A percentile compares a stretch with the other conserved stretches of the same genome.
phyloP scores from a whole-genome alignment of 352 stramenopile species.

The Phytophthora multivora region DNA sequence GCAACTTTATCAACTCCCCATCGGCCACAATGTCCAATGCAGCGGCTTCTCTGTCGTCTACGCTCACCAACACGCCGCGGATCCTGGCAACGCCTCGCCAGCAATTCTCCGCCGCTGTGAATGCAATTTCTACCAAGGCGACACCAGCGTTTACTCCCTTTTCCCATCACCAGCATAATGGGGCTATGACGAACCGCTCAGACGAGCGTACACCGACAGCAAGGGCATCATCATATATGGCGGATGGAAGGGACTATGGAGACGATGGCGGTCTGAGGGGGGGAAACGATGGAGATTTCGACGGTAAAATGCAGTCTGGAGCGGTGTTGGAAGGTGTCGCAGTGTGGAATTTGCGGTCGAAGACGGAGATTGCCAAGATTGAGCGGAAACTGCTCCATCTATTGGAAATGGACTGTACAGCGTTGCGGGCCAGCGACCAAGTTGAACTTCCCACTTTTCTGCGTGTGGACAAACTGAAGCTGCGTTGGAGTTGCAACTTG shows the following conservation, averaged over 20 bases:
- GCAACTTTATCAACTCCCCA: conserved; percentile 69
- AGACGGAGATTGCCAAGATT: conserved; percentile 58
- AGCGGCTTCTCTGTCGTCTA: conserved; percentile 71
- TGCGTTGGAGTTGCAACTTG: conserved; percentile 39
- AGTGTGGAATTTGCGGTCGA: conserved; percentile 70
- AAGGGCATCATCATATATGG: conserved; percentile 3
- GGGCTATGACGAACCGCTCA: conserved; percentile 10
- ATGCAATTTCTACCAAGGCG: conserved; percentile 75
- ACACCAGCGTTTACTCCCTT: conserved; percentile 71
- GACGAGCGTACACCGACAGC: conserved; percentile 13
- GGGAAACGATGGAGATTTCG: conserved; percentile 13
- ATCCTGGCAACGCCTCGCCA: conserved; percentile 72
- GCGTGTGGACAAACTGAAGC: conserved; percentile 52
- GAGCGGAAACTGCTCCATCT: conserved; percentile 53
- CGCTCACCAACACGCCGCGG: conserved; percentile 73
- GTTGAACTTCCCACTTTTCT: conserved; percentile 61
- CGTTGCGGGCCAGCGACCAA: conserved; percentile 61
- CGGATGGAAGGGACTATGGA: conserved; percentile 20
- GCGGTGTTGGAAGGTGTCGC: conserved; percentile 5
- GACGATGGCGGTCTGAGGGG: not conserved
- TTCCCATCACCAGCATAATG: conserved; percentile 38
- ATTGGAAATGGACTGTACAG: conserved; percentile 60
- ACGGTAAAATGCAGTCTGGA: conserved; percentile 8
- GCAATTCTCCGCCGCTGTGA: conserved; percentile 80
- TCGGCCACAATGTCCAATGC: conserved; percentile 76